Evolutionary conservation across 495 filamentous ascomycete species (phyloP).

Genomic region (Bacidia rubella): DNA sequence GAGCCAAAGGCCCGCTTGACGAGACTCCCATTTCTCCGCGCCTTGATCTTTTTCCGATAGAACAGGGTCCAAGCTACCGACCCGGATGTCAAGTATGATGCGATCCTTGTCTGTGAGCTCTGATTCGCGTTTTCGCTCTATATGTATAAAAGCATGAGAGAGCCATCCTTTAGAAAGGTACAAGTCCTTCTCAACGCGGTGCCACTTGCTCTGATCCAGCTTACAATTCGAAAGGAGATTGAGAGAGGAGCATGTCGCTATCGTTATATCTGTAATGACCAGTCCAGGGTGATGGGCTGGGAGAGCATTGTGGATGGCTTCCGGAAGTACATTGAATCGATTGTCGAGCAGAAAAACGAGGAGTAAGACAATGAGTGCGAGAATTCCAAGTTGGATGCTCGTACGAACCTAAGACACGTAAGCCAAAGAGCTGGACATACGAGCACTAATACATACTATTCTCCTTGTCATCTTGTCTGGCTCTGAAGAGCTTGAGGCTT

Average conservation of each 20-base stretch:
- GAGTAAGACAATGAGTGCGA: constrained; percentile 52
- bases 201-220: constrained; percentile 63
- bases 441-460: constrained; percentile 24
- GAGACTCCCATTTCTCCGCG: constrained; percentile 65
- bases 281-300: constrained; percentile 68
- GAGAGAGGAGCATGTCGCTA: constrained; percentile 59
- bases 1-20: constrained; percentile 75
- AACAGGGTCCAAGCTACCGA: constrained; percentile 63
- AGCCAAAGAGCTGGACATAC: not conserved
- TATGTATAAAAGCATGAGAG: constrained; percentile 68
- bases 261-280: constrained; percentile 81
- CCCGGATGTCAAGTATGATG: constrained; percentile 69
- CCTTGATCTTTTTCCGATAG: constrained; percentile 41
- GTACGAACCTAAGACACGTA: constrained; percentile 49
- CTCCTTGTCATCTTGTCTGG: constrained; percentile 31
- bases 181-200: constrained; percentile 82
- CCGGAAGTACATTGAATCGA: constrained; percentile 68
- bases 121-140: constrained; percentile 79
- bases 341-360: constrained; percentile 67
- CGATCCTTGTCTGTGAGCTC: constrained; percentile 62
- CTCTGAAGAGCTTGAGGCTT: not conserved
- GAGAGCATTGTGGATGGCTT: constrained; percentile 65
- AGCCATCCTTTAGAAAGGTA: constrained; percentile 63
- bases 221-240: constrained; percentile 70
- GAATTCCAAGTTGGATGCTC: constrained; percentile 59